These are phyloP conservation scores for Leishmania tropica DNA, from an alignment of 208 protist genomes.

Conservation along the genomic window DNA sequence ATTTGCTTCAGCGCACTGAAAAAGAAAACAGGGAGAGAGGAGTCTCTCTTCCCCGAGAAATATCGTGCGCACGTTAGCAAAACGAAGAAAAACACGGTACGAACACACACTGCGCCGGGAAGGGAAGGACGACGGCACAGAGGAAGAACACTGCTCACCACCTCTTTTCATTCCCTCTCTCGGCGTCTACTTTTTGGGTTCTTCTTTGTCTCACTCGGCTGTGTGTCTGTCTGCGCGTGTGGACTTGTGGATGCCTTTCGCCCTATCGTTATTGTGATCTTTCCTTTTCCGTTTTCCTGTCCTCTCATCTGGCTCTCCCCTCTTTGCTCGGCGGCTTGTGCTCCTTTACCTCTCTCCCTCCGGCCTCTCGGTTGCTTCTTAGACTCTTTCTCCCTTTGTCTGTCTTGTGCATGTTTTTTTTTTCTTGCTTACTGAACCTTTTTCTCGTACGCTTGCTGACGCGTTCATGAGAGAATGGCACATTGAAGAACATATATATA, in stretches of 20 bases:
- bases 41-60: neutral
- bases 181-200: neutral
- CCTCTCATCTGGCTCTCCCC: neutral
- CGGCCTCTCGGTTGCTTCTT: neutral
- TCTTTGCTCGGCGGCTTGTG: neutral
- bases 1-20: neutral
- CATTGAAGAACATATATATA: neutral
- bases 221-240: neutral
- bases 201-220: constrained; percentile 3
- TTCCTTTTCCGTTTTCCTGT: neutral
- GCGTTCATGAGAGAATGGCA: neutral
- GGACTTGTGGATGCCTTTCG: neutral
- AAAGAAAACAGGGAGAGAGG: neutral
- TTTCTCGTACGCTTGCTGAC: neutral
- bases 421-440: neutral
- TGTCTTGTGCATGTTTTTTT: neutral
- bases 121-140: neutral
- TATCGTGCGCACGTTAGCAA: neutral
- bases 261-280: neutral
- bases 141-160: neutral
- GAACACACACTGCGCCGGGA: neutral
- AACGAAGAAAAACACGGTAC: neutral
- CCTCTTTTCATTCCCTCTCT: neutral
- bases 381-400: neutral
- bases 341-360: neutral